Base-by-base conservation (phyloP, 164 flowering plant species). In the Magnolia officinalis region DNA sequence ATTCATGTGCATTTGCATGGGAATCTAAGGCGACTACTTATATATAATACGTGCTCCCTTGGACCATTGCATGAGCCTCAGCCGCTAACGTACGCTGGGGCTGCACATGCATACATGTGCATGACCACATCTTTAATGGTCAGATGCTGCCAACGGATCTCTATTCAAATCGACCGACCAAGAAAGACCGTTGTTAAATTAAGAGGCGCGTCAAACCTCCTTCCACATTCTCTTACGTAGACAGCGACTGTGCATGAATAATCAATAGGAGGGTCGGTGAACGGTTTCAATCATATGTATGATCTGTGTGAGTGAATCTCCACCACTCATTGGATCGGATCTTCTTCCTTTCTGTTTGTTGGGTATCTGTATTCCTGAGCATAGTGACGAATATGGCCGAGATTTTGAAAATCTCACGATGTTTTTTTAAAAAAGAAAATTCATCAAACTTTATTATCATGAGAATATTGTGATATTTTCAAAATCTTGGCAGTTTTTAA, bases 41-140 rank as follows among this genome's bases (percentile, higher is more conserved):
- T 45, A 55, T 14, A 7, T 72, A 29, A 31, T 31, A 74, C 26
- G 29, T 68, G 66, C 49, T 68, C 8, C 24, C 21, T 61, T 29
- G 70, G 61, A n/a, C 26, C 6, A 55, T 11, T 55, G 61, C 61
- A 55, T 1, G 67, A 55, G 21, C 21, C 21, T 24, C 24, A 31
- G 49, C 7, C 37, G 37, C 67, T 64, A n/a, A 50, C 19, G 6
- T 73, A 18, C 8, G 67, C 20, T 13, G 29, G 26, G n/a, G 16
- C 50, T 18, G 49, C 86, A 84, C 88, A 86, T 86, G 88, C 77
- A 29, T 71, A 75, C 88, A 86, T 82, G 86, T 84, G 86, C 78
- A 73, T n/a, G 49, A 5, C 13, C 49, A 49, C 49, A 51, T 19
- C 19, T 77, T 74, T 74, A 31, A 26, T 71, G 37, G 11, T 8